Conservation (phyloP, 768 basidiomycete genomes). For the Agaricus sinodeliciosus region DNA sequence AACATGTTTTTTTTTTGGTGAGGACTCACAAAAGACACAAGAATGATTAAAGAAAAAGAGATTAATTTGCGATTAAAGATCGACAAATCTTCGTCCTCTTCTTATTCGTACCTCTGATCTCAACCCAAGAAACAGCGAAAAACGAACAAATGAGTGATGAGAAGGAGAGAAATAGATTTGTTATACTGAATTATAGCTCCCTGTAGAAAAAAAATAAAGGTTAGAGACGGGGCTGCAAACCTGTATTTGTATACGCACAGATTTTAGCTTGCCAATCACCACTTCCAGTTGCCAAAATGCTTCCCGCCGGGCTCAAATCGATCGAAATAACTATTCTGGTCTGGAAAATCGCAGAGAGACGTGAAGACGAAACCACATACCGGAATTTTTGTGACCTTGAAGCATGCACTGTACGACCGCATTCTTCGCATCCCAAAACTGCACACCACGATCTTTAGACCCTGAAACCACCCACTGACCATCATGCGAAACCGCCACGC, state of each 20-base stretch:
- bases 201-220: not conserved
- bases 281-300: constrained; percentile 26
- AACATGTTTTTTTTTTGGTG: no score
- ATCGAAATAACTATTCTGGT: constrained; percentile 22
- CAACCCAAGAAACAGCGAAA: not conserved
- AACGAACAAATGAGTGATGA: not conserved
- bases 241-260: constrained; percentile 17
- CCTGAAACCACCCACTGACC: constrained; percentile 81
- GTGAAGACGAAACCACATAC: constrained; percentile 1
- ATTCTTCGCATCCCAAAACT: constrained; percentile 64
- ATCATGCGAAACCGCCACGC: constrained; percentile 61
- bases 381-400: constrained; percentile 35
- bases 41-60: no score
- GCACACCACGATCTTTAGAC: constrained; percentile 71
- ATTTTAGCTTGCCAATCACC: constrained; percentile 29
- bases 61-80: no score
- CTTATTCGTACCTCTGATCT: no score
- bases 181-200: constrained; percentile 11
- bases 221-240: not conserved
- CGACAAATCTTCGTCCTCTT: no score
- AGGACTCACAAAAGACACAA: no score
- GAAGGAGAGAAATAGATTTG: not conserved
- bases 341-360: not conserved
- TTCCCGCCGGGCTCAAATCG: constrained; percentile 26
- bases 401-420: constrained; percentile 68